Evolutionary conservation across 129 eudicot species (phyloP), one percentile per base, ranked within the genome.

Genomic region (Pulicaria dysenterica): DNA sequence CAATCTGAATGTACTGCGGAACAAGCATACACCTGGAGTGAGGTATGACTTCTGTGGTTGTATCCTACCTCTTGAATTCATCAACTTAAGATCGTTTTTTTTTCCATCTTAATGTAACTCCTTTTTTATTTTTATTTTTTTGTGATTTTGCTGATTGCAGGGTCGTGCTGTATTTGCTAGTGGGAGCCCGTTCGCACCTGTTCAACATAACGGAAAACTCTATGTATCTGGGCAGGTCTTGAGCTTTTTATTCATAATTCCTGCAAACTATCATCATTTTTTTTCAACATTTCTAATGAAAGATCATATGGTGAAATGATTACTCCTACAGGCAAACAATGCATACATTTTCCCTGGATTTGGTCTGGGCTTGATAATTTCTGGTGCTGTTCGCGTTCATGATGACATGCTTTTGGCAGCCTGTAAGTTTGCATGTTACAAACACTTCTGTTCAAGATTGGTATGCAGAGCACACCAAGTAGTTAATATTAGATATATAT

Each of bases 351-450:
- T 92, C 82, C 98, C 98, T 63, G 98, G 98, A 63, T 83, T 92
- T 56, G 98, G 98, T 71, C 91, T 92, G 55, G 98, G 98, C 15
- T 79, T 92, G 85, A 83, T 92, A 11, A 92, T 92, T 17, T 92
- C 98, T 65, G 98, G 98, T 11, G 98, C 95, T 49, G 87, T 86
- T 60, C 97, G 96, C 65, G 96, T 91, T 65, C 97, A 91, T 42
- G 96, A 91, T 60, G 97, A 91, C 80, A 92, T 92, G 96, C 98
- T 92, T 62, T 80, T 92, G 72, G 98, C 87, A 46, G 98, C 98
- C 55, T 89, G 98, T 92, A 84, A 92, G 98, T 81, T 71, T 53
- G 15, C 73, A 51, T 12, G 12, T 40, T 41, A 38, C 9, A 34
- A 16, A 48, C 41, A 17, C 7, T n/a, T 19, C 8, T 31, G 3